Percentiles rank a stretch among this genome's conserved stretches.
Evolutionary conservation across 148 eudicot genomes (phyloP).

Genomic region (Camellia japonica): DNA sequence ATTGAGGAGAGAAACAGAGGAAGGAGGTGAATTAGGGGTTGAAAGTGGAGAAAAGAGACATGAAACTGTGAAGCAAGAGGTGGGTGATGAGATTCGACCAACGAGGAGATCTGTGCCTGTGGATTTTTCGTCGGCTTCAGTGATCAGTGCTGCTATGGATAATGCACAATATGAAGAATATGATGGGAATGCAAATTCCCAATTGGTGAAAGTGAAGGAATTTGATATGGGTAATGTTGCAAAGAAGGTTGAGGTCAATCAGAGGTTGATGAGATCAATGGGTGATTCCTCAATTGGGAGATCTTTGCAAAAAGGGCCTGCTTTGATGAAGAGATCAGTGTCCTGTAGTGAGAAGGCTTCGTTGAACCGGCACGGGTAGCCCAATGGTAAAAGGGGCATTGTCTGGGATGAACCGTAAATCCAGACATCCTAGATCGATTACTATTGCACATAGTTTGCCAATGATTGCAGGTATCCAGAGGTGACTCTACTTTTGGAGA

Average conservation of each 20-base stretch:
- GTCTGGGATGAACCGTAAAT: no score
- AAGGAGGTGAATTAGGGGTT: constrained; percentile 18
- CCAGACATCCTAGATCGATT: no score
- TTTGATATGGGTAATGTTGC: background rate
- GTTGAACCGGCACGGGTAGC: background rate
- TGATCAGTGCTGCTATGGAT: constrained; percentile 18
- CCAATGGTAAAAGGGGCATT: no score
- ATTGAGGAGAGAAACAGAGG: constrained; percentile 16
- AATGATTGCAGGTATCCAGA: no score
- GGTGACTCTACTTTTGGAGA: no score
- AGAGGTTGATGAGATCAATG: constrained; percentile 8
- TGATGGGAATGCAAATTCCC: constrained; percentile 11
- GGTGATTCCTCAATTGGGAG: constrained; percentile 22
- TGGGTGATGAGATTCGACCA: constrained; percentile 11
- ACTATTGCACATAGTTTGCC: no score
- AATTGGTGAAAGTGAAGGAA: background rate
- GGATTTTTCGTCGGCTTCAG: constrained; percentile 24
- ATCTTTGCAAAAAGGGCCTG: constrained; percentile 23
- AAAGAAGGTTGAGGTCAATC: constrained; percentile 8
- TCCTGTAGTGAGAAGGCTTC: constrained; percentile 53
- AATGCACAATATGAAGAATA: constrained; percentile 3
- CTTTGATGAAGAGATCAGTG: constrained; percentile 48
- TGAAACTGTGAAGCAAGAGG: background rate
- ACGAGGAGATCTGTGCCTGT: constrained; percentile 37
- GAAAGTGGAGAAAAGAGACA: constrained; percentile 2